Evolutionary conservation across 1,284 basidiomycete species (phyloP).

Genomic region (Hymenochaete sp.): DNA sequence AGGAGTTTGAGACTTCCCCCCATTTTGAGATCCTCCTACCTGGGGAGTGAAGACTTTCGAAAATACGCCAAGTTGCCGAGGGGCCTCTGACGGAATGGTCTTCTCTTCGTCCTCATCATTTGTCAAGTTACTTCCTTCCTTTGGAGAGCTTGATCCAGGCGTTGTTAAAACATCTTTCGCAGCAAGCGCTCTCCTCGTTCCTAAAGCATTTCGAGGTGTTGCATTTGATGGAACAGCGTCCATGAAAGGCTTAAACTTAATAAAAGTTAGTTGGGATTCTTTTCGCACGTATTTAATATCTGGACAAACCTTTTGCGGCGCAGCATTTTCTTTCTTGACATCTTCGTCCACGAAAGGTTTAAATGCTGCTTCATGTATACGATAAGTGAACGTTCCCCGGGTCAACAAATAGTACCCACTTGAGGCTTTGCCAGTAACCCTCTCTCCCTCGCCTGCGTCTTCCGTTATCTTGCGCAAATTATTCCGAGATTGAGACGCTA

Average conservation of each 20-base stretch:
- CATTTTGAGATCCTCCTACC: no score
- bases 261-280: background rate
- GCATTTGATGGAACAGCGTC: slow-evolving; percentile 11
- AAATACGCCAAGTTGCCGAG: slow-evolving; percentile 1
- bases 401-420: no score
- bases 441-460: slow-evolving; percentile 22
- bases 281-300: background rate
- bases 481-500: slow-evolving; percentile 20
- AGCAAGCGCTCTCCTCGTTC: slow-evolving; percentile 13
- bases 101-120: slow-evolving; percentile 4
- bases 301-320: slow-evolving; percentile 41
- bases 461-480: slow-evolving; percentile 29
- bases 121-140: no score
- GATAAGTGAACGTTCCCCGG: no score
- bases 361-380: slow-evolving; percentile 28
- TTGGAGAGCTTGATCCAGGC: no score
- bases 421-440: slow-evolving; percentile 29
- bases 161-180: slow-evolving; percentile 8
- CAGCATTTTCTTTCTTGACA: slow-evolving; percentile 36
- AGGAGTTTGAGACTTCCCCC: slow-evolving; percentile 20
- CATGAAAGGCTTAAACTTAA: slow-evolving; percentile 16
- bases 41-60: slow-evolving; percentile 20
- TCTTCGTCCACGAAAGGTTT: slow-evolving; percentile 47
- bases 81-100: background rate
- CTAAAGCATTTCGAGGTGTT: slow-evolving; percentile 10